Base-by-base conservation (phyloP, 2,329 filamentous ascomycete species). In the Amylocarpus encephaloides region DNA sequence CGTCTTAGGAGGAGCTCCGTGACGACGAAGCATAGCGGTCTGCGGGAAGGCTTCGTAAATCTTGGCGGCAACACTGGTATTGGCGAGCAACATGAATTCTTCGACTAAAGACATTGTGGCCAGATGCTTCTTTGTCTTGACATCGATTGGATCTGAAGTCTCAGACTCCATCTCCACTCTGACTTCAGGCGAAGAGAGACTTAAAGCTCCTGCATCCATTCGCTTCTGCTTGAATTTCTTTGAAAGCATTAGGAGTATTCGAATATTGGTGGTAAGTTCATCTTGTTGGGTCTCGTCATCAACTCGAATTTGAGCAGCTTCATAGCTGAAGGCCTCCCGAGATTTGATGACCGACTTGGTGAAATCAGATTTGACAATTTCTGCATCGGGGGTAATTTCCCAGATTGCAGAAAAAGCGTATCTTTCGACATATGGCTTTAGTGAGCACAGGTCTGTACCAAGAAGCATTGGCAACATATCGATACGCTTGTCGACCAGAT, bases 41-140 rank as follows among this genome's bases (percentile, higher is more conserved):
- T 98, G 92, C 0, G 93, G 92, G 70, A 96, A 97, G 2, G 90
- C 83, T 43, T 87, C 80, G 71, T 95, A 89, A 65, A 95, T 94
- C 68, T 89, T 92, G 58, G 83, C 79, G 6, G 92, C 93, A 29
- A 98, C 94, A 60, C 86, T 92, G 64, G 89, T 90, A 71, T 98
- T 98, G 75, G 93, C 94, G 67, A 97, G 86, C 65, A 98, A 76
- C 93, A 98, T 98, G 76, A 98, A 97, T 67, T 98, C 93, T 67
- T 98, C 93, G 26, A 98, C 94, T 5, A 98, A 80, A 18, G 92
- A 96, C 73, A 97, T 98, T 47, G 93, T 98, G 64, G 93, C 91
- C 34, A 98, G 82, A 46, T 91, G 82, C 62, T 91, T 79, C 71
- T 98, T 98, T 5, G 91, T 95, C 74, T 97, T 90, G 60, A 98